These are phyloP conservation scores for Gonapodya prolifera DNA, from an alignment of 192 early-diverging fungal species.

Conservation along the genomic window DNA sequence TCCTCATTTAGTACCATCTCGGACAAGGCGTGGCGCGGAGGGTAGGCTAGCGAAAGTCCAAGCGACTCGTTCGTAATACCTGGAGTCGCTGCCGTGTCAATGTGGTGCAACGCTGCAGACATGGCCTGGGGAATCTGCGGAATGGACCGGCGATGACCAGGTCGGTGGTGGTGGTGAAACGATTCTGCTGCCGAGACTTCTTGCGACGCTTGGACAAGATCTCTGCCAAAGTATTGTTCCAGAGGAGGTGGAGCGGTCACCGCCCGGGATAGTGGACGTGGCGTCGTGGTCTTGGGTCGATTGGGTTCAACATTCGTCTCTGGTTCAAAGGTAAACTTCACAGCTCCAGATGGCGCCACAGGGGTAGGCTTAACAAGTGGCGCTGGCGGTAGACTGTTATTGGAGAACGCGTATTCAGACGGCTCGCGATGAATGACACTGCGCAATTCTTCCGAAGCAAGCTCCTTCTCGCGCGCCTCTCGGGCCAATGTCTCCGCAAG, in stretches of 20 bases:
- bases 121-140: not conserved
- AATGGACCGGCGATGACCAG: not conserved
- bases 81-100: not conserved
- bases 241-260: not conserved
- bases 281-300: not conserved
- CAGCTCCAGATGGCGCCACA: not conserved
- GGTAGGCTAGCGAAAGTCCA: slow-evolving; percentile 3
- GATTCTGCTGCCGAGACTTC: not conserved
- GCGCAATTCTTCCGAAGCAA: not conserved
- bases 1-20: slow-evolving; percentile 3
- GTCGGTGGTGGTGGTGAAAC: not conserved
- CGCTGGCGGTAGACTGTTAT: not conserved
- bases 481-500: not conserved
- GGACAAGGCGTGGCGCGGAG: not conserved
- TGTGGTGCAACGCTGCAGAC: not conserved
- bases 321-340: not conserved
- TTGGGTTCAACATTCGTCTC: not conserved
- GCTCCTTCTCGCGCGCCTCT: not conserved
- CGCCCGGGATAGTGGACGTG: not conserved
- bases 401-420: not conserved
- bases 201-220: not conserved
- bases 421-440: not conserved
- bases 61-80: not conserved
- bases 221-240: not conserved
- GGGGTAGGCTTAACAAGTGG: not conserved